A percentile compares a stretch with the other conserved stretches of the same genome.
These are phyloP conservation scores for Elongisporangium senticosum DNA, from an alignment of 352 stramenopile species.

Conservation along the genomic window DNA sequence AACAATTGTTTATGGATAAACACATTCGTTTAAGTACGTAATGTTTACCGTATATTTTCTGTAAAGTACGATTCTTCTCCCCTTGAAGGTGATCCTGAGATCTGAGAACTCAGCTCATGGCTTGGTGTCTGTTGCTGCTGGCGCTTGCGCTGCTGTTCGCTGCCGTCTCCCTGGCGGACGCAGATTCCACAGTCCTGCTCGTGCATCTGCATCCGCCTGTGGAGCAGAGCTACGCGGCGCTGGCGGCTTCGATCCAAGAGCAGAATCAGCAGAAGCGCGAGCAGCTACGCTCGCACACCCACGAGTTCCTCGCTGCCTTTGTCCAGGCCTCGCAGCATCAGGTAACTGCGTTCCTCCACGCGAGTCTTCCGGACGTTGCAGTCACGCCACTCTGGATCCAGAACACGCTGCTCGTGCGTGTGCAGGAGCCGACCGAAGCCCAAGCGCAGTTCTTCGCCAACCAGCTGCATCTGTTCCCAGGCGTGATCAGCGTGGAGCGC, in stretches of 20 bases:
- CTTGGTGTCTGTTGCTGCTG: not conserved
- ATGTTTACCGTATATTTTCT: no score
- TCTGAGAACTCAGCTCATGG: no score
- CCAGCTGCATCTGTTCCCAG: conserved; percentile 28
- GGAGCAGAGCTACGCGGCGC: conserved; percentile 1
- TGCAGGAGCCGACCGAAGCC: not conserved
- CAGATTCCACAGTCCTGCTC: conserved; percentile 15
- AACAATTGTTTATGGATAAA: no score
- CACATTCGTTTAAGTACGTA: no score
- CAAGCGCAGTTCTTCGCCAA: conserved; percentile 13
- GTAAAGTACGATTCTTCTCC: no score
- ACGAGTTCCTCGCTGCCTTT: conserved; percentile 3
- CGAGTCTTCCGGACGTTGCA: conserved; percentile 6
- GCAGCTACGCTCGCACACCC: conserved; percentile 8
- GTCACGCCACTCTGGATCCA: conserved; percentile 49
- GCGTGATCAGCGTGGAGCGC: conserved; percentile 34
- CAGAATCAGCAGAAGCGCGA: conserved; percentile 9
- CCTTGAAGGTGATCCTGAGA: no score
- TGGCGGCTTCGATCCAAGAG: conserved; percentile 4
- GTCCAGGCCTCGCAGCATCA: conserved; percentile 16
- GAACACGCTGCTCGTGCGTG: conserved; percentile 45
- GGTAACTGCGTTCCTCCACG: conserved; percentile 19
- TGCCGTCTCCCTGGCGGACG: no score
- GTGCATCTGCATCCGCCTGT: conserved; percentile 37
- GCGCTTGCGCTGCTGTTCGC: not conserved